Base-by-base conservation (phyloP, 2,329 filamentous ascomycete genomes). In the Cladosporium phlei region DNA sequence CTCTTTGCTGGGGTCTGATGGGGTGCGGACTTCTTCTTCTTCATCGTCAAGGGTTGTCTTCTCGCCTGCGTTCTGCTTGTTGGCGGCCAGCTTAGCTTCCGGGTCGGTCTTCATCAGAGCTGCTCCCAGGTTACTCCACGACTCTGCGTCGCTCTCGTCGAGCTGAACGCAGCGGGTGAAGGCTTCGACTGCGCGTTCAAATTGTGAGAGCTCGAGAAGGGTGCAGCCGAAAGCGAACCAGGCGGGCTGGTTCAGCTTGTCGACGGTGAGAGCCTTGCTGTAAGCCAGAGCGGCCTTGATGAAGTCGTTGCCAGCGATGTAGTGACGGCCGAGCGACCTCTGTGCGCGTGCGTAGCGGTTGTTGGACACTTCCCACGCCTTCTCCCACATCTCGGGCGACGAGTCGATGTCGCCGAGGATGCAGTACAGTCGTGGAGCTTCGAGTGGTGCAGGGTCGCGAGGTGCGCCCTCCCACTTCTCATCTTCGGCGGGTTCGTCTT, bases 211-310 rank as follows among this genome's bases (percentile, higher is more conserved):
- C 40, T 91, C 83, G 16, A 98, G 76, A 54, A 85, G 80, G 43
- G 94, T 88, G 62, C 95, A 95, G 6, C 93, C 93, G 4, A 97
- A 74, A 0, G 90, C 83, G 60, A 88, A 89, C 93, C 93, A 98
- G 47, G 88, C 81, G 44, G 86, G 78, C 2, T 87, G 79, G 62
- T 89, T 91, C 29, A 95, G 74, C 11, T 87, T 79, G 63, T 94
- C 95, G 46, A 88, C 83, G 17, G 76, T 73, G 1, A 95, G 78
- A 20, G 89, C 88, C 49, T 85, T 80, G 37, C 74, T 73, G 66
- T 95, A 98, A 1, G 90, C 86, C 25, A 84, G 80, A 11, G 82
- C 80, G 0, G 91, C 89, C 52, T 81, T 79, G 17, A 73, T 63
- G 60, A 84, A 80, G 37, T 91, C 76, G 51, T 82, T 80, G 14